Evolutionary conservation across 1,284 basidiomycete species (phyloP), one percentile per base, ranked within the genome.

Genomic region (Leccinum fuscescens): DNA sequence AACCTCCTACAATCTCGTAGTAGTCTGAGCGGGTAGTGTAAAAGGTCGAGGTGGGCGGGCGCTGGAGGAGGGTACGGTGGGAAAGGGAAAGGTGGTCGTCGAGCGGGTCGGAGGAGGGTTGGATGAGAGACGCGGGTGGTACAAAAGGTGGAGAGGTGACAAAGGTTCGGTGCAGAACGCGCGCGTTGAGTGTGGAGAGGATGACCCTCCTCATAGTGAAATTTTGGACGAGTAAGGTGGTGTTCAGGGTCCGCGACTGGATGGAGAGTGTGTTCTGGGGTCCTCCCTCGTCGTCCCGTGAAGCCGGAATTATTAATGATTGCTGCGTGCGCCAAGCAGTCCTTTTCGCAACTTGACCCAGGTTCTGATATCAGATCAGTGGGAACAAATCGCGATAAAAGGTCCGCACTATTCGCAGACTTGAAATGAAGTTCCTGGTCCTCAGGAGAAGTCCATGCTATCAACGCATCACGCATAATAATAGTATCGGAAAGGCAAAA

Each of bases 1-100:
- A 83, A 51, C 82, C 76, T 29, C 81, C 78, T 46, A 96, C 76
- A 59, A 88, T 83, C 75, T 94, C 91, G 72, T 89, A 88, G 78
- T 89, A 94, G 35, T 80, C 79, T 0, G 91, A 80, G 51, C 89
- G 86, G n/a, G 87, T 90, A n/a, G 94, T 94, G 77, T 92, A 97
- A 78, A 94, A 96, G 55, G 86, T 86, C 15, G 91, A 82, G 1
- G 92, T 90, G 29, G 78, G 72, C 17, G 84, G 80, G 54, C 74
- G 72, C 27, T 71, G 70, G n/a, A 51, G 66, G 14, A 42, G 5
- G 39, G 11, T n/a, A n/a, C 37, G 37, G 37, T 39, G 37, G 2
- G 37, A 39, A n/a, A 39, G 37, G 37, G 7, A 8, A 1, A 39
- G 14, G 48, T 50, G 22, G 69, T 20, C 61, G 60, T 24, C 59